These are phyloP conservation scores for Capsicum rhomboideum DNA, from an alignment of 257 asterid species.

Conservation along the genomic window DNA sequence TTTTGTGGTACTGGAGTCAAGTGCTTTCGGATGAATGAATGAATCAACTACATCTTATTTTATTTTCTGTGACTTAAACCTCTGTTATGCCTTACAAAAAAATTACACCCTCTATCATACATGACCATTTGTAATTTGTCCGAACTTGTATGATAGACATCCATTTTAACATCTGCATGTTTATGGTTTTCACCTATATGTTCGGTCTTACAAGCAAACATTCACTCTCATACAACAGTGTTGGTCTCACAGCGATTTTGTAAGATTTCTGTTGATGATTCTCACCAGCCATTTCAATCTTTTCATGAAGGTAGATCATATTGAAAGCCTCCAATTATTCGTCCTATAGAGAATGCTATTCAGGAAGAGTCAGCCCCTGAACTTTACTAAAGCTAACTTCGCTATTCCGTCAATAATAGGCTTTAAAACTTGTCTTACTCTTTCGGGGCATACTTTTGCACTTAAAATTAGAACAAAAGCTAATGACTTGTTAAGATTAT, in stretches of 20 bases:
- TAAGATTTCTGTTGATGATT: neutral
- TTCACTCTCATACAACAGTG: neutral
- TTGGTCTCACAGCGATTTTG: neutral
- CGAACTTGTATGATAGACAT: neutral
- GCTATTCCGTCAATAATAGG: neutral
- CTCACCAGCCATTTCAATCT: neutral
- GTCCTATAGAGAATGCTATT: neutral
- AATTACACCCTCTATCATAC: neutral
- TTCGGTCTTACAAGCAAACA: neutral
- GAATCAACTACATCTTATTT: neutral
- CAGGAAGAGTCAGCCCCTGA: neutral
- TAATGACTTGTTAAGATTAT: neutral
- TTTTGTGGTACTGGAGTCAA: neutral
- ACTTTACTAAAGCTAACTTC: neutral
- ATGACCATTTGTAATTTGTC: neutral
- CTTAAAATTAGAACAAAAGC: neutral
- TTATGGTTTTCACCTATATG: neutral
- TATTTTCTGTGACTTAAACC: neutral
- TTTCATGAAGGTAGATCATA: neutral
- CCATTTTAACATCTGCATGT: neutral
- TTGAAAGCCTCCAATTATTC: neutral
- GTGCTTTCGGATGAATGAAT: neutral
- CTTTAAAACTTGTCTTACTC: neutral
- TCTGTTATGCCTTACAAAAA: neutral
- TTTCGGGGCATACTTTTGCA: neutral